phyloP scores from a whole-genome alignment of 305 asterid species.

The Fraxinus velutina region DNA sequence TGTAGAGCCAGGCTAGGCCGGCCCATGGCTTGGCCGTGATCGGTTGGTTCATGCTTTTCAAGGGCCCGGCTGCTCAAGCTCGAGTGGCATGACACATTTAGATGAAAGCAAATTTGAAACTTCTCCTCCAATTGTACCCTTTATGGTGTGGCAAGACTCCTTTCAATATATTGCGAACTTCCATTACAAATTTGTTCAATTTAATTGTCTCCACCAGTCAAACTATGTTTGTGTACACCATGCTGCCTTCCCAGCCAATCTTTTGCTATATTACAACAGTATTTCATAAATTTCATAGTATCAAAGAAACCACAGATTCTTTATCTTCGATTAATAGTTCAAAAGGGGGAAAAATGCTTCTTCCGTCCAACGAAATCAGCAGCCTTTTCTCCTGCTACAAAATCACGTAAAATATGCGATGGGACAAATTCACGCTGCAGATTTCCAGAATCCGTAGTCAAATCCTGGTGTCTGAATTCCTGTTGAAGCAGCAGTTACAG shows the following conservation, averaged over 20 bases:
- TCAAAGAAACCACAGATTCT: constrained; percentile 10
- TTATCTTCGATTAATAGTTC: background rate
- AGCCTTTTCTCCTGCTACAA: constrained; percentile 28
- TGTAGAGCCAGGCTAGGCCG: background rate
- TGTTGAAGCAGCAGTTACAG: background rate
- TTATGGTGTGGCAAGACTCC: background rate
- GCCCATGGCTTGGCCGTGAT: background rate
- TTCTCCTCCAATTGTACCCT: background rate
- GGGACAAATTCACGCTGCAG: constrained; percentile 46
- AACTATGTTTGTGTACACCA: constrained; percentile 31
- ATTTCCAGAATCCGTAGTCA: constrained; percentile 48
- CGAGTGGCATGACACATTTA: background rate
- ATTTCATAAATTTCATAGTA: constrained; percentile 22
- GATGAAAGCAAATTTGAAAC: background rate
- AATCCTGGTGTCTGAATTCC: constrained; percentile 42
- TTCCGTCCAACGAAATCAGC: background rate
- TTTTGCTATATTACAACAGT: constrained; percentile 24
- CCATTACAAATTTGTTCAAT: background rate
- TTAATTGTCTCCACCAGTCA: constrained; percentile 23
- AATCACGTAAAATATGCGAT: constrained; percentile 46
- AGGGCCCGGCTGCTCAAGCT: background rate
- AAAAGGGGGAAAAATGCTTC: background rate
- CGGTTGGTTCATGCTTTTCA: background rate
- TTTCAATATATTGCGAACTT: background rate
- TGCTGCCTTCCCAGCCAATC: constrained; percentile 22